Percentiles rank a stretch among this genome's conserved stretches.
Evolutionary conservation across 2,329 filamentous ascomycete genomes (phyloP).

Genomic region (Talaromyces rugulosus): DNA sequence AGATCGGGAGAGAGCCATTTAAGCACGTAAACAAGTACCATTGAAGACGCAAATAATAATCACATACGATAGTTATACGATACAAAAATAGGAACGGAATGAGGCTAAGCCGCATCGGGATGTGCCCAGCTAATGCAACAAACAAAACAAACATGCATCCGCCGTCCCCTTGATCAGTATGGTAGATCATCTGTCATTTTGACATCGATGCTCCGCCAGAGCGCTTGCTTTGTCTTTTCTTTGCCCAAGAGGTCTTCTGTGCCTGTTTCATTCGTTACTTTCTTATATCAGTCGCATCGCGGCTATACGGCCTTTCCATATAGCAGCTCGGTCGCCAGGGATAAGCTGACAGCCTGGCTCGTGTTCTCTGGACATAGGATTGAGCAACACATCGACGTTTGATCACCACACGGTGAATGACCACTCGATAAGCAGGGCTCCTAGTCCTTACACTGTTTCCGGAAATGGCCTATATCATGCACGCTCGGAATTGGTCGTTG

Average conservation of each 20-base stretch:
- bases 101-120: background rate
- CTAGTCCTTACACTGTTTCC: background rate
- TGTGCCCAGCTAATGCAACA: background rate
- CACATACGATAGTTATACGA: background rate
- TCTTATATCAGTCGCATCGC: background rate
- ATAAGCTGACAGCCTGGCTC: background rate
- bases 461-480: slow-evolving; percentile 19
- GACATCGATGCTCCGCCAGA: background rate
- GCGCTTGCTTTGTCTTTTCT: background rate
- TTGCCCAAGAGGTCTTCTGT: slow-evolving; percentile 43
- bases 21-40: background rate
- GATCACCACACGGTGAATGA: background rate
- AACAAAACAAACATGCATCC: background rate
- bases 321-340: background rate
- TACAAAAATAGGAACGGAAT: background rate
- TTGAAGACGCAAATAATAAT: background rate
- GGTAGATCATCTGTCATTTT: background rate
- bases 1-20: background rate
- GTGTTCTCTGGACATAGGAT: background rate
- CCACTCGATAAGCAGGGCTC: slow-evolving; percentile 5
- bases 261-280: slow-evolving; percentile 53
- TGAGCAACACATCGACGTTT: background rate
- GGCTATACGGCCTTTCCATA: background rate
- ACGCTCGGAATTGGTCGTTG: slow-evolving; percentile 26
- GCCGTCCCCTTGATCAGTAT: background rate